A percentile compares a stretch with the other conserved stretches of the same genome.
Evolutionary conservation across 306 rosid species (phyloP).

Genomic region (Trifolium dubium): DNA sequence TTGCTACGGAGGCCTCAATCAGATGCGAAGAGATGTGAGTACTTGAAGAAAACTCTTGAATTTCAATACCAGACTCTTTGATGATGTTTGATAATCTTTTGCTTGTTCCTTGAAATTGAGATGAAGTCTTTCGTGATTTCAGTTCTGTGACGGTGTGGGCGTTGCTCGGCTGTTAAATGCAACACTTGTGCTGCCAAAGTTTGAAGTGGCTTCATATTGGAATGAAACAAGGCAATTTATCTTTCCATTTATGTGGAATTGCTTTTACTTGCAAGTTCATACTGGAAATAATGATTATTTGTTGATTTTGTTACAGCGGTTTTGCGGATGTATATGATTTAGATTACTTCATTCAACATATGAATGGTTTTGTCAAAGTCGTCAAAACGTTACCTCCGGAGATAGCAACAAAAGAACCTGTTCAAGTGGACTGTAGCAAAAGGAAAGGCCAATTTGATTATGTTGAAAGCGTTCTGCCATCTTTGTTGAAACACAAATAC

Average conservation of each 20-base stretch:
- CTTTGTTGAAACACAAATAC: slow-evolving; percentile 69
- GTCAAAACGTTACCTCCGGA: slow-evolving; percentile 71
- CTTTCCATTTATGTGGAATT: slow-evolving; percentile 16
- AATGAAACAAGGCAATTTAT: slow-evolving; percentile 79
- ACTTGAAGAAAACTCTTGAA: slow-evolving; percentile 22
- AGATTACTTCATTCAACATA: slow-evolving; percentile 72
- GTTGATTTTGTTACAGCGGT: slow-evolving; percentile 62
- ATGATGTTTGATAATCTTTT: slow-evolving; percentile 8
- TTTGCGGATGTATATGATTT: slow-evolving; percentile 88
- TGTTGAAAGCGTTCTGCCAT: slow-evolving; percentile 81
- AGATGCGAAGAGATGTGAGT: slow-evolving; percentile 97
- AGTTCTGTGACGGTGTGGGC: slow-evolving; percentile 97
- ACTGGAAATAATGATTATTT: slow-evolving; percentile 7
- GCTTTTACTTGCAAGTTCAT: not conserved
- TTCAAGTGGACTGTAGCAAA: slow-evolving; percentile 87
- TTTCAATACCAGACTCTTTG: slow-evolving; percentile 25
- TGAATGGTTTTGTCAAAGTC: slow-evolving; percentile 77
- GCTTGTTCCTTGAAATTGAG: slow-evolving; percentile 38
- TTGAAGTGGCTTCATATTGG: slow-evolving; percentile 96
- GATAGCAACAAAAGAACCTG: slow-evolving; percentile 70
- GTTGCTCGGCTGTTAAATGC: slow-evolving; percentile 84
- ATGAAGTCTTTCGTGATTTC: slow-evolving; percentile 41
- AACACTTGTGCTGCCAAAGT: slow-evolving; percentile 84
- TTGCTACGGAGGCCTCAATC: slow-evolving; percentile 96
- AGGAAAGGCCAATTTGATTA: slow-evolving; percentile 92